Base-by-base conservation (phyloP, 495 filamentous ascomycete species). In the Penicillium paradoxum region DNA sequence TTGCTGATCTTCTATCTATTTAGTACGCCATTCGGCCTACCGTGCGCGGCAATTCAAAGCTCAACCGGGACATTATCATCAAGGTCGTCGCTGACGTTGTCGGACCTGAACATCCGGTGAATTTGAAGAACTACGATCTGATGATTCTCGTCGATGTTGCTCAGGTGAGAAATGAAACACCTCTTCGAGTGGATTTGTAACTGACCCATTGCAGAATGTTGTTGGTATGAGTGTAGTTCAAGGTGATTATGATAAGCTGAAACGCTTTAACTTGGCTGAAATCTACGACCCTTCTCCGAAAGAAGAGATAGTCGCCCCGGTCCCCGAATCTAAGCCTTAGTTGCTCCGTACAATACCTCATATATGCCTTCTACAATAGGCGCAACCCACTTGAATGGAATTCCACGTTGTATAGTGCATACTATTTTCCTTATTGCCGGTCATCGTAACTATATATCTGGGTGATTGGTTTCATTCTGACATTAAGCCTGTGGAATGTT, bases 21-120 rank as follows among this genome's bases (percentile, higher is more conserved):
- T 60, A 96, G 89, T 98, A 90, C 62, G 93, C 93, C 18, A 97
- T 99, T 53, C 87, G 91, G 7, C 87, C 90, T 32, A 85, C 80
- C 4, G 79, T 91, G 38, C 83, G 95, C 49, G 87, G 90, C 63
- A 87, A 96, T 60, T 83, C 77, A 41, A 80, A 78, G 11, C 78
- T 97, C 53, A 87, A 81, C 55, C 76, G 93, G 39, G 83, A 90
- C 52, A 63, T 66, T 4, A 72, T 97, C 40, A 97, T 99, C 66
- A 83, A 87, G 56, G 82, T 80, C 33, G 79, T 97, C 25, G 93
- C 93, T 2, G 75, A 77, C 29, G 69, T 74, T 11, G 84, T 88
- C 21, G 86, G 86, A 0, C 63, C 73, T 8, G 71, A 77, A 29
- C 95, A 97, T 64, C 86, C 82, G 18, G 93, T 97, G 46, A 84